These are phyloP conservation scores for Suillus cothurnatus DNA, from an alignment of 768 basidiomycete genomes.

Conservation along the genomic window DNA sequence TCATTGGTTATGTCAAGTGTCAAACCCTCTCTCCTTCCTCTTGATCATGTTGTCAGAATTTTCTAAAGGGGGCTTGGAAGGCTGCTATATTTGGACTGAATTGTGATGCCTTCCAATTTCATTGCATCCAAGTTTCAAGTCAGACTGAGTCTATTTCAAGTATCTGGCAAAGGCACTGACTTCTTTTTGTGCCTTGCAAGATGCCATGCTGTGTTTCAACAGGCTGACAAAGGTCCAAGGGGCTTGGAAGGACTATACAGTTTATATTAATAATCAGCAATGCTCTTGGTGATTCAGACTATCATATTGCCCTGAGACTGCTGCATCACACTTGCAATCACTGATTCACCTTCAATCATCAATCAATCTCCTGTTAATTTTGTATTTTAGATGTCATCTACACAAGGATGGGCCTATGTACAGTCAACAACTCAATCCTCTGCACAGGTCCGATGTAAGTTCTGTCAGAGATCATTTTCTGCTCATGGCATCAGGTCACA, in stretches of 20 bases:
- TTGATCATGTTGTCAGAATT: slow-evolving; percentile 7
- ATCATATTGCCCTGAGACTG: no score
- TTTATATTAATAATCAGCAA: background rate
- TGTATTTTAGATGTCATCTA: background rate
- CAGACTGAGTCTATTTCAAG: background rate
- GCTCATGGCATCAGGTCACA: slow-evolving; percentile 8
- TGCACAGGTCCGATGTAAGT: slow-evolving; percentile 1
- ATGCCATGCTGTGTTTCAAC: background rate
- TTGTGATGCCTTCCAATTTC: background rate
- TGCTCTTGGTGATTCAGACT: no score
- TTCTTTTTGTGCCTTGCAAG: background rate
- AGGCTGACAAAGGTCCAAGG: background rate
- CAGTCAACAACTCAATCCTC: background rate
- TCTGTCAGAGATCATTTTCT: background rate
- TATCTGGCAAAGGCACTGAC: background rate
- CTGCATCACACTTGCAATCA: no score
- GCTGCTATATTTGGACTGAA: background rate
- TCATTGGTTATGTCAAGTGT: no score
- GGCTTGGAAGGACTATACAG: background rate
- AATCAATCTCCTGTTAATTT: background rate
- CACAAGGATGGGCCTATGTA: background rate
- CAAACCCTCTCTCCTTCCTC: no score
- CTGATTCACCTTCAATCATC: no score
- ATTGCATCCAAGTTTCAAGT: background rate
- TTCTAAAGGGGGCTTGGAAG: slow-evolving; percentile 5